Evolutionary conservation across 2,329 filamentous ascomycete species (phyloP).

Genomic region (Capronia coronata): DNA sequence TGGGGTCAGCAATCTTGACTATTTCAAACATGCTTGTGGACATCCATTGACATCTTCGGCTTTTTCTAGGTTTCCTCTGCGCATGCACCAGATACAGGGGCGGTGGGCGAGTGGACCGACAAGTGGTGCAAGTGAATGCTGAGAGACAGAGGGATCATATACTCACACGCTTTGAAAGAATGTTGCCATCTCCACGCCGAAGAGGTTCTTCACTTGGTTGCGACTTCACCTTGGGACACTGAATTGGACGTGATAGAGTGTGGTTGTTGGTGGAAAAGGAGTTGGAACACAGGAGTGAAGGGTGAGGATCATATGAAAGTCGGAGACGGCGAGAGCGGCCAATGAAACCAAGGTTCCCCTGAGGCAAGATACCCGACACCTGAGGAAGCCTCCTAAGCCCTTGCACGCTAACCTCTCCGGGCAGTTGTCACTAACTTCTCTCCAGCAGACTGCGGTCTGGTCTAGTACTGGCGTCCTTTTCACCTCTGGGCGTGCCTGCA

Average conservation of each 20-base stretch:
- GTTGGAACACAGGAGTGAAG: neutral
- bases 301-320: neutral
- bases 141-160: neutral
- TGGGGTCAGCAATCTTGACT: conserved; percentile 31
- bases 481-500: no score
- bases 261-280: neutral
- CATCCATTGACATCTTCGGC: no score
- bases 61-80: neutral
- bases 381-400: no score
- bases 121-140: conserved; percentile 4
- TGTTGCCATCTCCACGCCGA: conserved; percentile 37
- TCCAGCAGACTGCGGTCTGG: neutral
- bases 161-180: conserved; percentile 47
- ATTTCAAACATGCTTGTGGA: no score
- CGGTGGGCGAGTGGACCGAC: neutral
- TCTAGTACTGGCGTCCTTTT: no score
- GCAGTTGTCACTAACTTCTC: neutral
- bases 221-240: neutral
- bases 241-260: neutral
- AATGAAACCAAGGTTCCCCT: conserved; percentile 5
- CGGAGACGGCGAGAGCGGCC: neutral
- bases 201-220: neutral
- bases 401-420: conserved; percentile 6
- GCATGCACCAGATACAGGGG: neutral
- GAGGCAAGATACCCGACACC: conserved; percentile 10